Percentiles rank a stretch among this genome's conserved stretches.
phyloP scores from a whole-genome alignment of 805 yeast genomes.

The Ogataea corticis region DNA sequence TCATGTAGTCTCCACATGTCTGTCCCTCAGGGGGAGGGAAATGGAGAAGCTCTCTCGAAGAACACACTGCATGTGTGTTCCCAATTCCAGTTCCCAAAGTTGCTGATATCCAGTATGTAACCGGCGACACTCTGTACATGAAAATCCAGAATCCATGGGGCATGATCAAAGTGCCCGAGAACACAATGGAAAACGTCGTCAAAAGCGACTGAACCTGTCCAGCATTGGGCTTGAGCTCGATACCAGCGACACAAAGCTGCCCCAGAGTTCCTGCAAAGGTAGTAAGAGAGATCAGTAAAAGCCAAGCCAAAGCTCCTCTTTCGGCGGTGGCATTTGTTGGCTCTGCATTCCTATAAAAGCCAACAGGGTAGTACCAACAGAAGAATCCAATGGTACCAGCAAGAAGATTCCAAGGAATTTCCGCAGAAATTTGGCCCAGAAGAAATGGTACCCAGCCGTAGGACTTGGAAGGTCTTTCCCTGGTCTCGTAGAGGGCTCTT shows the following conservation, averaged over 20 bases:
- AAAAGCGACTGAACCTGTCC: conserved; percentile 51
- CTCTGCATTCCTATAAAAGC: no score
- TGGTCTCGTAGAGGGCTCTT: conserved; percentile 63
- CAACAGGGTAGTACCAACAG: conserved; percentile 31
- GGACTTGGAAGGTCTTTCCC: conserved; percentile 70
- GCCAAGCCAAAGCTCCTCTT: no score
- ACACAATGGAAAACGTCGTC: conserved; percentile 56
- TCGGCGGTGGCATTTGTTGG: no score
- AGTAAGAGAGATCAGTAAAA: conserved; percentile 18
- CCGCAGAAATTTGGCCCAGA: conserved; percentile 52
- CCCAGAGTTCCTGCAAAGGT: conserved; percentile 45
- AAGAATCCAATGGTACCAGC: conserved; percentile 48
- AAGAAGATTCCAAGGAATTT: conserved; percentile 57
- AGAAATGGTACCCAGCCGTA: conserved; percentile 66
- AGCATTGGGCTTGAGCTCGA: conserved; percentile 64
- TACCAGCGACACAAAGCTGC: conserved; percentile 51
- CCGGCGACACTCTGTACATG: conserved; percentile 72
- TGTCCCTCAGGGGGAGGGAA: no score
- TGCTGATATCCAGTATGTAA: conserved; percentile 46
- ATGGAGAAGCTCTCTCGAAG: no score
- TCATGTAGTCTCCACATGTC: no score
- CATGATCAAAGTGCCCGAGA: conserved; percentile 66
- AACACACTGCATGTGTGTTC: no score
- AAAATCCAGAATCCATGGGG: conserved; percentile 85
- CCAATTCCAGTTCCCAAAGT: no score